phyloP scores from a whole-genome alignment of 352 stramenopile species.

The Phytophthora citrophthora region DNA sequence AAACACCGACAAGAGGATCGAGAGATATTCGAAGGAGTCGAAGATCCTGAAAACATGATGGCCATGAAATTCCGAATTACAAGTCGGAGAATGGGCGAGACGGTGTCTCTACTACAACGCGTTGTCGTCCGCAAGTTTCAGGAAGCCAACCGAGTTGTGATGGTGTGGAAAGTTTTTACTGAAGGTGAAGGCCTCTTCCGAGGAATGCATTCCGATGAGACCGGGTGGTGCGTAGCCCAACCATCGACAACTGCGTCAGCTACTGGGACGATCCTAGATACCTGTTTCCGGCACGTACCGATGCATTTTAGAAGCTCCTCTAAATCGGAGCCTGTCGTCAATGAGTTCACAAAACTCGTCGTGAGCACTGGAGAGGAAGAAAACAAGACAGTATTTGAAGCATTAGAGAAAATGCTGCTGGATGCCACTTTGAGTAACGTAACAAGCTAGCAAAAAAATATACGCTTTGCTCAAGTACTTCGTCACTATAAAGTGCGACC shows the following conservation, averaged over 20 bases:
- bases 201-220: conserved; percentile 40
- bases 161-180: conserved; percentile 68
- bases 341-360: conserved; percentile 35
- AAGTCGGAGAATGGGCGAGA: conserved; percentile 14
- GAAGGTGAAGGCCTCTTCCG: conserved; percentile 40
- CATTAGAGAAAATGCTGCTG: conserved; percentile 32
- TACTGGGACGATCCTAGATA: conserved; percentile 34
- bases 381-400: conserved; percentile 17
- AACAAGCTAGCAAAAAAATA: background rate
- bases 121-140: conserved; percentile 53
- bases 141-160: conserved; percentile 52
- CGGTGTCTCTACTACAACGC: conserved; percentile 28
- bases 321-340: conserved; percentile 10
- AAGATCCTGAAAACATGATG: conserved; percentile 28
- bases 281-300: conserved; percentile 27
- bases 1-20: conserved; percentile 34
- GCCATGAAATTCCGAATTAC: conserved; percentile 38
- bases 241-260: conserved; percentile 5
- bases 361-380: conserved; percentile 30
- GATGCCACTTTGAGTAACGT: conserved; percentile 21
- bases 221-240: conserved; percentile 30
- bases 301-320: conserved; percentile 39
- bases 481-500: too few relatives aligned
- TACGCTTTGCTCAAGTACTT: too few relatives aligned
- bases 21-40: conserved; percentile 13